These are phyloP conservation scores for Jacaranda mimosifolia DNA, from an alignment of 257 asterid genomes.

Conservation along the genomic window DNA sequence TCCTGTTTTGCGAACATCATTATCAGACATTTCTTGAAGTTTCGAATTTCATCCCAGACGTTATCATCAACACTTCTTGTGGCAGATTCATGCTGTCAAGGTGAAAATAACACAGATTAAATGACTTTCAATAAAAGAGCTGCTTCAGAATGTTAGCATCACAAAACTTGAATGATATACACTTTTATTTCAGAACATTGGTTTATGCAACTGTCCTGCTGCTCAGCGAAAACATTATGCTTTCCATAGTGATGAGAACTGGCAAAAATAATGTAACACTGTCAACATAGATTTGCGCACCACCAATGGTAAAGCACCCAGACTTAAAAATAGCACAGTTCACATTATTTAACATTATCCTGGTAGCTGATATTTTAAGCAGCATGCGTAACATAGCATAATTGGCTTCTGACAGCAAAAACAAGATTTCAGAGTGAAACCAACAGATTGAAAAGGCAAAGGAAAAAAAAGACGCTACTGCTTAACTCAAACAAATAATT, in stretches of 20 bases:
- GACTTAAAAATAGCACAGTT: not conserved
- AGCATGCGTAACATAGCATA: not conserved
- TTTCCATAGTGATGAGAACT: not conserved
- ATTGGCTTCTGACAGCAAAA: not conserved
- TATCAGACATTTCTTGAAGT: slow-evolving; percentile 96
- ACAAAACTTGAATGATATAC: slow-evolving; percentile 5
- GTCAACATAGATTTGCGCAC: not conserved
- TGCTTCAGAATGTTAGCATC: not conserved
- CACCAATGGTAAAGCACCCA: not conserved
- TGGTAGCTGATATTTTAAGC: not conserved
- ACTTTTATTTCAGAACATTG: slow-evolving; percentile 5
- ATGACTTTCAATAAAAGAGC: not conserved
- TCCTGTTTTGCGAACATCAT: slow-evolving; percentile 94
- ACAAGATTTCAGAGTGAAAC: slow-evolving; percentile 15
- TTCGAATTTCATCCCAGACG: slow-evolving; percentile 93
- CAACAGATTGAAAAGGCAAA: not conserved
- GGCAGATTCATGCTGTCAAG: slow-evolving; percentile 83
- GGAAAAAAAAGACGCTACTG: not conserved
- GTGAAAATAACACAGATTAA: slow-evolving; percentile 25
- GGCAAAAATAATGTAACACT: not conserved
- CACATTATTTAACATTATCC: slow-evolving; percentile 1
- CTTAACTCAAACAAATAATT: not conserved
- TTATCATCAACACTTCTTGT: slow-evolving; percentile 85
- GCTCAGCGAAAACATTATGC: not conserved
- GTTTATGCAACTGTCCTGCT: not conserved